A percentile compares a stretch with the other conserved stretches of the same genome.
Conservation (phyloP, 1,139 yeast genomes). For the Pichiaceae sp. region DNA sequence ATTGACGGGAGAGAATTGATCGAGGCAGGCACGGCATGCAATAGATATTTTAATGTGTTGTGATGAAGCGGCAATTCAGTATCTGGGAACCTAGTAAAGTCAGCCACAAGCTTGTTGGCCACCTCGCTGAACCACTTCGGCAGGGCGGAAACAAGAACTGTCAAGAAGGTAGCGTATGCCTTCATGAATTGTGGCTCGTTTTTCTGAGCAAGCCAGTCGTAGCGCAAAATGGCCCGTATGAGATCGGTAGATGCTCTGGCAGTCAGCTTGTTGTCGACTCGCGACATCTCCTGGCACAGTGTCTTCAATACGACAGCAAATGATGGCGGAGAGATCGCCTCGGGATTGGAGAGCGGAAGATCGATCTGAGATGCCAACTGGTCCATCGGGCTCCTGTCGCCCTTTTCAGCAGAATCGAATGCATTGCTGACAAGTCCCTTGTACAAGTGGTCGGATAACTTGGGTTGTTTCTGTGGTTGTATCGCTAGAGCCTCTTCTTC, state of each 20-base stretch:
- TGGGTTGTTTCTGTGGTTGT: not conserved
- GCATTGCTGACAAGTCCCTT: slow-evolving; percentile 55
- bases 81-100: slow-evolving; percentile 30
- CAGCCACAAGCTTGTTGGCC: slow-evolving; percentile 53
- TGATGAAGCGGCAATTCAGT: slow-evolving; percentile 44
- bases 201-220: slow-evolving; percentile 48
- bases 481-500: not conserved
- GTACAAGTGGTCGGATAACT: slow-evolving; percentile 48
- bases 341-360: slow-evolving; percentile 30
- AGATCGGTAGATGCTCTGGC: slow-evolving; percentile 32
- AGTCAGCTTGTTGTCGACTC: slow-evolving; percentile 30
- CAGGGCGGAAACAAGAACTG: slow-evolving; percentile 72
- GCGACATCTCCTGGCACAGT: slow-evolving; percentile 42
- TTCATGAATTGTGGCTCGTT: slow-evolving; percentile 27
- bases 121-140: slow-evolving; percentile 89
- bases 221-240: slow-evolving; percentile 40
- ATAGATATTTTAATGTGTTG: slow-evolving; percentile 50
- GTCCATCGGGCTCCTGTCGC: slow-evolving; percentile 35
- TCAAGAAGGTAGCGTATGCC: slow-evolving; percentile 60
- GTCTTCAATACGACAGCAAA: slow-evolving; percentile 35
- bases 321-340: slow-evolving; percentile 33
- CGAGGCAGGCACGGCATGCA: slow-evolving; percentile 75
- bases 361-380: slow-evolving; percentile 37
- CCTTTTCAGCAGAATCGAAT: slow-evolving; percentile 56
- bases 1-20: slow-evolving; percentile 54